Evolutionary conservation across 352 stramenopile species (phyloP).

Genomic region (Globisporangium parvum): DNA sequence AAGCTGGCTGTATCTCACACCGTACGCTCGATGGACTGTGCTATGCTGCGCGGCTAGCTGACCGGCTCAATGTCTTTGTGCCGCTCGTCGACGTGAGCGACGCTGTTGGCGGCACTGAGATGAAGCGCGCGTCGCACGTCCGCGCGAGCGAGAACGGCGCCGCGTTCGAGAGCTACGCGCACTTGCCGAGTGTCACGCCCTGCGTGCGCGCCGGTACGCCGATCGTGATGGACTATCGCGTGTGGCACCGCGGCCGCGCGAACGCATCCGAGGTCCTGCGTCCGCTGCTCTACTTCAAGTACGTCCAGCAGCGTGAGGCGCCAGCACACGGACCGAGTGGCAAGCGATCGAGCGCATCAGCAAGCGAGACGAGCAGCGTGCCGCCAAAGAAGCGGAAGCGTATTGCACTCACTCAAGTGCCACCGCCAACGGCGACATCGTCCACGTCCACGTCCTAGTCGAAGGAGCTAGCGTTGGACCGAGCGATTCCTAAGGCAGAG

Average conservation of each 20-base stretch:
- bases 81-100: constrained; percentile 48
- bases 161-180: constrained; percentile 41
- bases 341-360: neutral
- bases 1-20: no score
- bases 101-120: constrained; percentile 53
- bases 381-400: constrained; percentile 5
- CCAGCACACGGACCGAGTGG: neutral
- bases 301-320: constrained; percentile 17
- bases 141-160: constrained; percentile 27
- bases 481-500: neutral
- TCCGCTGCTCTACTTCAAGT: constrained; percentile 74
- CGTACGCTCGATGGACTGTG: no score
- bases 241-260: constrained; percentile 62
- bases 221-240: constrained; percentile 71
- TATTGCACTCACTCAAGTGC: constrained; percentile 2
- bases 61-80: constrained; percentile 74
- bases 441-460: neutral
- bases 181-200: constrained; percentile 47
- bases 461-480: neutral
- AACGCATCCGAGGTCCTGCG: constrained; percentile 39
- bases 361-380: neutral
- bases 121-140: constrained; percentile 57
- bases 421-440: neutral
- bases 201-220: constrained; percentile 49
- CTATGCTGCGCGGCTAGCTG: constrained; percentile 22